Evolutionary conservation across 768 basidiomycete genomes (phyloP).

Genomic region (Mycena crocata): DNA sequence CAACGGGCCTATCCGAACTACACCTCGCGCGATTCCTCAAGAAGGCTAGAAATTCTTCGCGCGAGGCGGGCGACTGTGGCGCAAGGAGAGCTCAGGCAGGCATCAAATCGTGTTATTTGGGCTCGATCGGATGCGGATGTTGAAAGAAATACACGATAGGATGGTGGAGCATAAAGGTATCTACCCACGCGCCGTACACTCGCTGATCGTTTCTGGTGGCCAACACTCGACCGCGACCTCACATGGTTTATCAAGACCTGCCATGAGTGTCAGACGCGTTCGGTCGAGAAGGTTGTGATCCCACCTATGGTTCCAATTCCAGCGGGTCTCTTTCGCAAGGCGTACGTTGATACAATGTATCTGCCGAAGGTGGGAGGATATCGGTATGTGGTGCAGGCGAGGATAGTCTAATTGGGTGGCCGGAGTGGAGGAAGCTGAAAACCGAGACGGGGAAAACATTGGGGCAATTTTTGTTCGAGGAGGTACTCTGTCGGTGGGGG

Average conservation of each 20-base stretch:
- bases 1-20: no score
- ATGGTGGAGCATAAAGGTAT: background rate
- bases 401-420: background rate
- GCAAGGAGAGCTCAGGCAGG: no score
- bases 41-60: no score
- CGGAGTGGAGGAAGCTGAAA: conserved; percentile 7
- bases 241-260: background rate
- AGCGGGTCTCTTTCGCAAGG: background rate
- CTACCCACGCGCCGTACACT: background rate
- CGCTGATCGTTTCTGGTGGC: conserved; percentile 1
- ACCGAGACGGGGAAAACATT: background rate
- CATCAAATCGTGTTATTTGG: no score
- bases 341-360: conserved; percentile 1
- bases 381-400: background rate
- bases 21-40: no score
- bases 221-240: conserved; percentile 2
- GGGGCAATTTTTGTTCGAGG: background rate
- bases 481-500: conserved; percentile 8
- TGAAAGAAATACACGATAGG: background rate
- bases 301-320: background rate
- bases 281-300: background rate
- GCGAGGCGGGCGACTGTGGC: no score
- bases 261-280: conserved; percentile 1
- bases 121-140: background rate
- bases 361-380: background rate